Evolutionary conservation across 164 flowering plant species (phyloP), one percentile per base, ranked within the genome.

Genomic region (Macadamia integrifolia): DNA sequence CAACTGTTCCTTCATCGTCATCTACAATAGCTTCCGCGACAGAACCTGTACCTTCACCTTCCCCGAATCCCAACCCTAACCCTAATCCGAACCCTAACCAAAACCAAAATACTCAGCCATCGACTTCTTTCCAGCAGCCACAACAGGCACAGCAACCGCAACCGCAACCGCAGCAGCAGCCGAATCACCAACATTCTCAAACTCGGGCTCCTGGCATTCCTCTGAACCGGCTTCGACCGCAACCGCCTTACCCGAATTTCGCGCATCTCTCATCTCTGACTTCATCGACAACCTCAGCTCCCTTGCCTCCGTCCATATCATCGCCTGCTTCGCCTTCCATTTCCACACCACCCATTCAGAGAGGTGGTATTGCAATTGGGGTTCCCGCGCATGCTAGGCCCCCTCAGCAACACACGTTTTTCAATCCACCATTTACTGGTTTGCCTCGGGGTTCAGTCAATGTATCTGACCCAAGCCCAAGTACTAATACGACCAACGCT

Each of bases 361-460:
- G 88, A 49, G 81, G 82, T 2, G 86, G 89, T 15, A 72, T 87
- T 35, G 87, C 89, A 43, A 74, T 83, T 46, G 89, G 91, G n/a
- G 90, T 85, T 6, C 90, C 94, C 1, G 85, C 90, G 7, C 78
- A 76, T 32, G 48, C 74, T 0, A 58, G 70, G 29, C 73, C 82
- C 43, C 60, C 83, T 11, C 64, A 78, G 28, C 79, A 75, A 6
- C 77, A 86, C 1, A 4, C 77, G 6, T 71, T 83, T 46, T 83
- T 78, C 35, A 81, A 79, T 0, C 88, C 77, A 70, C 87, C 75
- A 35, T 83, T 65, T 58, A 81, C 79, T 58, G 86, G 82, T 6
- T 70, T 82, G 72, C 77, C 70, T 64, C 83, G 85, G 10, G 61
- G 63, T 43, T 61, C 77, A 18, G 77, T 67, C 65, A 74, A 49